Evolutionary conservation across 257 asterid species (phyloP).

Genomic region (Solanum arcanum): DNA sequence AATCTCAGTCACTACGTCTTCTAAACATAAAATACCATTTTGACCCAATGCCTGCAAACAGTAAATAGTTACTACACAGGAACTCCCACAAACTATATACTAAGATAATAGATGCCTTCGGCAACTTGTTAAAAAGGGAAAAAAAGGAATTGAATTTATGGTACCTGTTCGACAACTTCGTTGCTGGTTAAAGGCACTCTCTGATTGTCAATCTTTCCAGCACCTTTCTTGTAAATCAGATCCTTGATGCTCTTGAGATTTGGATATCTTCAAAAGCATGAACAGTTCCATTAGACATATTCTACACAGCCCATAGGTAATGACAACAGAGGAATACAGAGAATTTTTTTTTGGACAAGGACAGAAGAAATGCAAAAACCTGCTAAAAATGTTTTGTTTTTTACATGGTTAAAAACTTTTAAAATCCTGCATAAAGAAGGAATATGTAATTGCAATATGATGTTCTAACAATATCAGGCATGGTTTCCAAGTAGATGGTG

Average conservation of each 20-base stretch:
- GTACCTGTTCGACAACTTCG: conserved; percentile 75
- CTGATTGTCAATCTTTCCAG: conserved; percentile 47
- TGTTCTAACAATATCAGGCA: neutral
- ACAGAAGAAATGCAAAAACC: neutral
- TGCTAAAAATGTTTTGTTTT: neutral
- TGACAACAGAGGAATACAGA: neutral
- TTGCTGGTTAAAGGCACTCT: conserved; percentile 78
- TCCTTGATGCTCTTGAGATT: conserved; percentile 78
- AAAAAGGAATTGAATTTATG: neutral
- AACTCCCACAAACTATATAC: neutral
- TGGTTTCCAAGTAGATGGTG: neutral
- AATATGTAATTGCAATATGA: neutral
- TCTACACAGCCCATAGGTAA: neutral
- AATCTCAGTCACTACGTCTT: conserved; percentile 77
- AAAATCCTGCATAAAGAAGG: neutral
- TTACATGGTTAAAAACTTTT: neutral
- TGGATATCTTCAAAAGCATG: conserved; percentile 50
- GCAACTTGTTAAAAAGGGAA: neutral
- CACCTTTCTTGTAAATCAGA: conserved; percentile 83
- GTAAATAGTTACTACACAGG: neutral
- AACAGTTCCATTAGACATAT: neutral
- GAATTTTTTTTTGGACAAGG: neutral
- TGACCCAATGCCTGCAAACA: conserved; percentile 54
- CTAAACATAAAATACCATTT: conserved; percentile 63
- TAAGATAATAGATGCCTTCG: neutral